phyloP scores from a whole-genome alignment of 495 filamentous ascomycete species.

The Neurospora sp. region DNA sequence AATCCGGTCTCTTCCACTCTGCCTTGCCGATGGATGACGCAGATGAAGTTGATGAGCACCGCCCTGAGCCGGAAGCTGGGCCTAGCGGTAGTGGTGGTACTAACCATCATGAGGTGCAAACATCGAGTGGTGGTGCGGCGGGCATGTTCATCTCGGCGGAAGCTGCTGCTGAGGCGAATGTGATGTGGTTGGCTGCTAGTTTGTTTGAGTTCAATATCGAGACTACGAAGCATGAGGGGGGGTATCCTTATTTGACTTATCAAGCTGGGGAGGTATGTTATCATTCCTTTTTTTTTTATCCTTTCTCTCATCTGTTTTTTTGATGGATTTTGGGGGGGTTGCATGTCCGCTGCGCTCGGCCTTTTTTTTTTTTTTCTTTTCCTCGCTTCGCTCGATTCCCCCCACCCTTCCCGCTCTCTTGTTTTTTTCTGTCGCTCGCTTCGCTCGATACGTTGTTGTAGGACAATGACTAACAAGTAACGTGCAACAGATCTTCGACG shows the following conservation, averaged over 20 bases:
- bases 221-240: constrained; percentile 80
- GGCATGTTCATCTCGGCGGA: not conserved
- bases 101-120: not conserved
- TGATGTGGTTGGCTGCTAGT: constrained; percentile 83
- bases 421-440: not conserved
- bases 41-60: not conserved
- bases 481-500: constrained; percentile 60
- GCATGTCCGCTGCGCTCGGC: constrained; percentile 47
- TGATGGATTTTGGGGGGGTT: constrained; percentile 61
- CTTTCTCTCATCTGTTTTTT: not conserved
- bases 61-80: not conserved
- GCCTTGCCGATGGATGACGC: constrained; percentile 74
- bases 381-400: constrained; percentile 5
- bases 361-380: too few species aligned
- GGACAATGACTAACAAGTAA: not conserved
- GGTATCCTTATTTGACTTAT: constrained; percentile 93
- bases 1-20: constrained; percentile 72
- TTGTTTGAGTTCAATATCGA: constrained; percentile 96
- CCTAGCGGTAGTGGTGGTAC: not conserved
- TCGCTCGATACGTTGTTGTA: constrained; percentile 1
- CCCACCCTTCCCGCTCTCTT: not conserved
- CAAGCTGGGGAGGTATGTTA: constrained; percentile 69
- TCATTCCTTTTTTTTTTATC: not conserved
- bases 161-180: constrained; percentile 12
- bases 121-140: not conserved